Base-by-base conservation (phyloP, 148 eudicot genomes). In the Silene uniflora region DNA sequence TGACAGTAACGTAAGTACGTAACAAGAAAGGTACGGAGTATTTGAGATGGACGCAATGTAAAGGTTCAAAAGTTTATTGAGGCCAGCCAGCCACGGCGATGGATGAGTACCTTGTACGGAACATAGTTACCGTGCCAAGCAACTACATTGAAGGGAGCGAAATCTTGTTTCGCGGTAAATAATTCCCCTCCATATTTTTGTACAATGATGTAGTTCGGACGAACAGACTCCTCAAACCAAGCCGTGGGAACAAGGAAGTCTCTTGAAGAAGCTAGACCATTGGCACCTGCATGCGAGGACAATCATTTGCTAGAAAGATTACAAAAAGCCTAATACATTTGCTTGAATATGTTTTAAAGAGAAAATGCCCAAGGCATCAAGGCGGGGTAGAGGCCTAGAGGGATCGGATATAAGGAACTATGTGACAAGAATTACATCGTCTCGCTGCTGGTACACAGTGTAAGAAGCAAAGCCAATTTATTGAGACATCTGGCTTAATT, bases 101-200 rank as follows among this genome's bases (percentile, higher is more conserved):
- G 21, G 14, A 64, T 39, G 2, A 58, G 4, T 49, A 89, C 98
- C 97, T 95, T 95, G 61, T 86, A 95, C 42, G 98, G 98, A 24
- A 74, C 93, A 87, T 92, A 95, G 70, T 92, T 95, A 62, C 98
- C 98, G 85, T 95, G 98, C 97, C 98, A 95, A 68, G 97, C 97
- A 62, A 90, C 98, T 76, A 95, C 98, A 78, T 95, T 95, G 84
- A 95, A 95, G 22, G 98, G 98, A 42, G 97, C 89, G 76, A 95
- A 95, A 84, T 95, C 96, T 76, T 95, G 98, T 75, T 86, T 92
- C 62, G 98, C 98, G 32, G 92, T 95, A 78, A 95, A 95, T 73
- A 95, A 85, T 83, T 95, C 96, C 22, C 98, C 98, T 24, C 98
- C 98, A 74, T 79, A 95, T 85, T 95, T 95, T 70, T 95, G 98